Base-by-base conservation (phyloP, 805 yeast genomes). In the Candida mattraensis region DNA sequence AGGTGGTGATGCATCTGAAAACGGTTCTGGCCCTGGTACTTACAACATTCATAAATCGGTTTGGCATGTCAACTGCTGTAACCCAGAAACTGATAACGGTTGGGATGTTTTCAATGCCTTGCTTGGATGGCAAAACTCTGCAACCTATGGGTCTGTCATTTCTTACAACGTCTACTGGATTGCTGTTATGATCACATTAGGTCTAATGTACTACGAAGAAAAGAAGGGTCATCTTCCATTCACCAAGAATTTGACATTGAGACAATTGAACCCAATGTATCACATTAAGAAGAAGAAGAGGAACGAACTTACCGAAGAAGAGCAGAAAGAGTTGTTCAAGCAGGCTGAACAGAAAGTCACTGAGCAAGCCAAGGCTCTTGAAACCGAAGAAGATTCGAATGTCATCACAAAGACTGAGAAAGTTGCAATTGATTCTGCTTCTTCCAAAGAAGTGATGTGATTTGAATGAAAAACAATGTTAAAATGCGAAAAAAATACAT, bases 51-150 rank as follows among this genome's bases (percentile, higher is more conserved):
- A 70, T 33, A 74, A 74, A 54, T 66, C 84, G 10, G 96, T 91
- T 18, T 91, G 96, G 89, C 99, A 91, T 67, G 94, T 91, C 44
- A 88, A 91, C 74, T 91, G 97, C 69, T 91, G 98, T 70, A 88
- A 88, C 65, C 97, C 97, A 29, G 89, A 83, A 63, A 70, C 73
- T 40, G 91, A 83, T 64, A 80, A 82, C 51, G 98, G 97, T 68
- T 91, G 98, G 98, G 96, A 88, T 75, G 80, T 91, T 44, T 91
- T 91, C 74, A 91, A 91, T 58, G 87, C 97, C 18, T 63, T 91
- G 39, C 70, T 91, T 46, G 99, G 98, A 45, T 91, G 99, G 99
- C 96, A 88, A 69, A 91, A 91, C 66, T 77, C 95, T 35, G 98
- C 96, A 41, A 87, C 95, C 48, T 76, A 86, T 59, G 96, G 97